Percentiles rank a stretch among this genome's conserved stretches.
Evolutionary conservation across 1,284 basidiomycete species (phyloP).

Genomic region (Thecaphora frezii): DNA sequence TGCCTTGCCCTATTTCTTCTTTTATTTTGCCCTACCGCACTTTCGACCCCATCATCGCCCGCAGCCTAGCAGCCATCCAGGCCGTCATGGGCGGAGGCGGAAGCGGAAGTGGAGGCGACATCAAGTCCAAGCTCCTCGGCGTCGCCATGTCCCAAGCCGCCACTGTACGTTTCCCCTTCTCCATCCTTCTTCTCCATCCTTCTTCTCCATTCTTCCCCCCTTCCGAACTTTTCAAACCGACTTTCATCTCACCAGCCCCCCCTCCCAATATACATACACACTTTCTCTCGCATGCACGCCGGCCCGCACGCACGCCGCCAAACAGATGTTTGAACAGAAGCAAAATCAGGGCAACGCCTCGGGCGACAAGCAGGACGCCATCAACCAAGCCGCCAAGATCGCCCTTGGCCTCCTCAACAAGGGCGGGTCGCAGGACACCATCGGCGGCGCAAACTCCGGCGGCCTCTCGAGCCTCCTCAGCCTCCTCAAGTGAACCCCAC

Average conservation of each 20-base stretch:
- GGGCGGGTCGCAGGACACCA: conserved; percentile 35
- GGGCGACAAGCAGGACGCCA: conserved; percentile 57
- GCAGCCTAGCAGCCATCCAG: conserved; percentile 40
- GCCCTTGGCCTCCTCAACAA: conserved; percentile 56
- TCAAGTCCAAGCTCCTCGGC: conserved; percentile 37
- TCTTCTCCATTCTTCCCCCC: too few relatives aligned
- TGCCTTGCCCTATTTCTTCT: too few relatives aligned
- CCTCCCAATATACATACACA: too few relatives aligned
- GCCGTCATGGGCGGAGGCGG: conserved; percentile 33
- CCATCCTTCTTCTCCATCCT: neutral
- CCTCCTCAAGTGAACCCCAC: conserved; percentile 35
- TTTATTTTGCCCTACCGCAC: too few relatives aligned
- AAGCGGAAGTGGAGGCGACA: conserved; percentile 23
- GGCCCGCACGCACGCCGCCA: conserved; percentile 48
- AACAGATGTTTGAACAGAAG: conserved; percentile 48
- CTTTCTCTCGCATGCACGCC: conserved; percentile 1
- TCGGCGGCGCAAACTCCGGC: conserved; percentile 41
- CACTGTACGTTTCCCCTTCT: neutral
- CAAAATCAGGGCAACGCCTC: conserved; percentile 47
- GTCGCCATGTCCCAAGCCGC: conserved; percentile 34
- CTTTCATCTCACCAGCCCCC: too few relatives aligned
- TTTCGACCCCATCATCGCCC: neutral
- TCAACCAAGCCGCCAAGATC: conserved; percentile 54
- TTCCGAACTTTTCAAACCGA: too few relatives aligned
- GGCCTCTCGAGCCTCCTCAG: conserved; percentile 33